These are phyloP conservation scores for Carex parvula DNA, from an alignment of 176 grass and related monocot genomes.

Conservation along the genomic window DNA sequence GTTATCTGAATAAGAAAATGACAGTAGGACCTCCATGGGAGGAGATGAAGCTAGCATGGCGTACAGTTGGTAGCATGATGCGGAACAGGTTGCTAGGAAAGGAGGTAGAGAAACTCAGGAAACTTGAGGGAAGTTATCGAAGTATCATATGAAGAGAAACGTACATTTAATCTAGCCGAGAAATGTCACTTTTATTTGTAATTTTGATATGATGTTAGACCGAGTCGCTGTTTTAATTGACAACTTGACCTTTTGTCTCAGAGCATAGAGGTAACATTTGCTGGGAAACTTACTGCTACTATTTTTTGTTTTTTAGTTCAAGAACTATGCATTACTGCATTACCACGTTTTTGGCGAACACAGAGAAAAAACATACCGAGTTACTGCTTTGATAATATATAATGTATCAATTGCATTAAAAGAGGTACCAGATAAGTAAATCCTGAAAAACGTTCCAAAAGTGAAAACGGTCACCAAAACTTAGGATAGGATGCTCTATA, in stretches of 20 bases:
- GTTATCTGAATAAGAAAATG: constrained; percentile 95
- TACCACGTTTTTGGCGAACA: not conserved
- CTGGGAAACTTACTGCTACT: not conserved
- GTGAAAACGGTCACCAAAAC: constrained; percentile 12
- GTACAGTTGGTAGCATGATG: constrained; percentile 47
- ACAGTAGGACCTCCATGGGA: constrained; percentile 37
- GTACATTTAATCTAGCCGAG: not conserved
- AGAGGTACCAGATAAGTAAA: constrained; percentile 16
- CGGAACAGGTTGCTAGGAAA: constrained; percentile 54
- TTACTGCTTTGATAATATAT: constrained; percentile 15
- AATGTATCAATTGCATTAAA: constrained; percentile 16
- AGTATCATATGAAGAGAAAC: constrained; percentile 3
- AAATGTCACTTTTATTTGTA: not conserved
- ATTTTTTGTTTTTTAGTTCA: not conserved
- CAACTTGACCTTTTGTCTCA: not conserved
- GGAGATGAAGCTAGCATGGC: constrained; percentile 64
- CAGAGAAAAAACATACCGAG: not conserved
- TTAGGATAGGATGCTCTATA: constrained; percentile 23
- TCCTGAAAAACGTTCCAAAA: constrained; percentile 8
- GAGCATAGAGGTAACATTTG: not conserved
- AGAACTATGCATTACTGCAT: not conserved
- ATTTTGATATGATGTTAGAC: not conserved
- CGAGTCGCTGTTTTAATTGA: not conserved
- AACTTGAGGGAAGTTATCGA: constrained; percentile 23
- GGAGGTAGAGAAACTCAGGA: constrained; percentile 58